Evolutionary conservation across 768 basidiomycete genomes (phyloP), one percentile per base, ranked within the genome.

Genomic region (Rhodotorula paludigena): DNA sequence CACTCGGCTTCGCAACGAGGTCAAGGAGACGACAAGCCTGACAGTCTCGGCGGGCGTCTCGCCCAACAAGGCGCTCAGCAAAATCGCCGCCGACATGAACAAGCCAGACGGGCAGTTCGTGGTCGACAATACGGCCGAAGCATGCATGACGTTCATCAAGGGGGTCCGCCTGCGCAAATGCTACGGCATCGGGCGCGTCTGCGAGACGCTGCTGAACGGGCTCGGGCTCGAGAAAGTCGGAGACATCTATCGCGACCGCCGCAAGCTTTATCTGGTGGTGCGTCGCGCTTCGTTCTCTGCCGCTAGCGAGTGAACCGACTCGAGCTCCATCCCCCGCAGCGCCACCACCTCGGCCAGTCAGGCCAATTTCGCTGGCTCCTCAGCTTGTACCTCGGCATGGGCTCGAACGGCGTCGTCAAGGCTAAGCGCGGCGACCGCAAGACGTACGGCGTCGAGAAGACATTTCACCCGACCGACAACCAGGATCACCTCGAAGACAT

Each of bases 1-100:
- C 20, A 79, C 83, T 58, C 82, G 88, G 69, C 88, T 99, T 80
- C 77, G 96, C 32, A 82, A 81, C 33, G 81, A 81, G 48, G 89
- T 97, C 5, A 82, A 86, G 61, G 81, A 81, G 25, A 89, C 89
- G 78, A 97, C 93, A 5, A 84, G 84, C 60, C 77, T 98, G 57
- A 98, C 96, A 5, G 91, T 89, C 59, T 92, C 90, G 73, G 93
- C 92, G 38, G 96, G 96, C 5, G 92, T 98, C 64, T 92, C 94
- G 0, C 89, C 94, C 2, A 98, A 93, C 79, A 89, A 89, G 86
- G 92, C 92, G 88, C 82, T 98, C 25, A 91, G 92, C 47, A 98
- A 98, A 83, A 66, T 67, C 52, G 68, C 67, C 10, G 72, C 76
- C 28, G 74, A 72, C 58, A 21, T 73, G 44, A 72, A 70, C 58